Evolutionary conservation across 768 basidiomycete genomes (phyloP), one percentile per base, ranked within the genome.

Genomic region (Lactarius quietus): DNA sequence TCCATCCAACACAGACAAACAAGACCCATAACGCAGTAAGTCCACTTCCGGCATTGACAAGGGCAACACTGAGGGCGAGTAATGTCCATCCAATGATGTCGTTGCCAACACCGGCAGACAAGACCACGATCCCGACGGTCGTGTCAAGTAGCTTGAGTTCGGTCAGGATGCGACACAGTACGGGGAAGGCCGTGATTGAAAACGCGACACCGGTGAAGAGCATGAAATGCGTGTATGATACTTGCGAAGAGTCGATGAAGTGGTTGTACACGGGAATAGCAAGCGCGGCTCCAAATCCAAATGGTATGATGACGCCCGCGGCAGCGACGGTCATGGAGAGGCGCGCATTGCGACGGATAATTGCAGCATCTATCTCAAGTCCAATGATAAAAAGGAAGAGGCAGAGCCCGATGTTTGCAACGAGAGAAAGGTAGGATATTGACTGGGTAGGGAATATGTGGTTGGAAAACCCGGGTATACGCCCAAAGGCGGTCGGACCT

Each of bases 361-460:
- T 80, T 6, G 79, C 76, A 0, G 82, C 77, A 64, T 98, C 97
- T 63, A 97, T 95, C 78, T 93, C 92, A 38, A 96, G 86, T 3
- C 96, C 96, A 45, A 98, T 89, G 65, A 98, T 83, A 78, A 97
- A 98, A 17, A 98, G 83, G 77, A 93, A 95, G 52, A 94, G 83
- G 68, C 88, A 88, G 6, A 93, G 82, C 7, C 92, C 96, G 67
- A 98, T 92, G 70, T 93, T 92, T 17, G 96, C 92, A 20, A 90
- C 86, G 23, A 98, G 87, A 61, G 86, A 86, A 29, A 98, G 86
- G 73, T 88, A 95, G 0, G 93, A 81, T 7, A 83, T 73, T 0
- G 93, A 94, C 0, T 78, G 78, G 0, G 73, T 1, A 0, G 96
- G 94, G 74, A 98, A 98, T 61, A 97, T 86, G 73, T 87, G 86